Percentiles rank a stretch among this genome's conserved stretches.
Conservation (phyloP, 1,284 basidiomycete species). For the Cryptococcus sp. region DNA sequence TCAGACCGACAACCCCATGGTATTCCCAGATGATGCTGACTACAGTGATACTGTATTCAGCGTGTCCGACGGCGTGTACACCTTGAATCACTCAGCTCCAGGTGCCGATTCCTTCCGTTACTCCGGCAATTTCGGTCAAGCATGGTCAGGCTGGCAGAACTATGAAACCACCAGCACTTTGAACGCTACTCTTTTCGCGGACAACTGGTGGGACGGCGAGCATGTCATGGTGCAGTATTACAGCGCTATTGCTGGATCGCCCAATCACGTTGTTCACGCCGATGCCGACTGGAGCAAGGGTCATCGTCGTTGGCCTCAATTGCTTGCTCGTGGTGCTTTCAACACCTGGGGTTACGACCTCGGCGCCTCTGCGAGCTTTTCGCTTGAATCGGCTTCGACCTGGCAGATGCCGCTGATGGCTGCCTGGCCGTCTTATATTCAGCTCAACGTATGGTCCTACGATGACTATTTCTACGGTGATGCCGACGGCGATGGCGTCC, state of each 20-base stretch:
- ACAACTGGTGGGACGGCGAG: conserved; percentile 72
- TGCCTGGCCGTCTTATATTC: conserved; percentile 80
- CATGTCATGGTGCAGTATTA: conserved; percentile 90
- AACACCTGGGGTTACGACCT: conserved; percentile 88
- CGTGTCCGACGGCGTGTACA: conserved; percentile 64
- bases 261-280: conserved; percentile 71
- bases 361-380: conserved; percentile 70
- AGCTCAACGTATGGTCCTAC: conserved; percentile 83
- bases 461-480: conserved; percentile 91
- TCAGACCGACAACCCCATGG: conserved; percentile 68
- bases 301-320: conserved; percentile 76
- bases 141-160: conserved; percentile 73
- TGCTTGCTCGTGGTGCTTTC: conserved; percentile 81
- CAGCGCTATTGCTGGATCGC: conserved; percentile 65
- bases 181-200: conserved; percentile 61
- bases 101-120: conserved; percentile 88
- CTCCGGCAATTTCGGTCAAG: conserved; percentile 79
- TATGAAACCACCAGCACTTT: conserved; percentile 75
- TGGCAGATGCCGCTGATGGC: conserved; percentile 66
- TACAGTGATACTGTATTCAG: conserved; percentile 66
- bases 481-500: conserved; percentile 75
- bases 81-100: conserved; percentile 73
- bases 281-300: conserved; percentile 64
- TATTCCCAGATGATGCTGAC: conserved; percentile 71
- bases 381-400: conserved; percentile 60